Evolutionary conservation across 306 rosid genomes (phyloP).

Genomic region (Sphenostylis stenocarpa): DNA sequence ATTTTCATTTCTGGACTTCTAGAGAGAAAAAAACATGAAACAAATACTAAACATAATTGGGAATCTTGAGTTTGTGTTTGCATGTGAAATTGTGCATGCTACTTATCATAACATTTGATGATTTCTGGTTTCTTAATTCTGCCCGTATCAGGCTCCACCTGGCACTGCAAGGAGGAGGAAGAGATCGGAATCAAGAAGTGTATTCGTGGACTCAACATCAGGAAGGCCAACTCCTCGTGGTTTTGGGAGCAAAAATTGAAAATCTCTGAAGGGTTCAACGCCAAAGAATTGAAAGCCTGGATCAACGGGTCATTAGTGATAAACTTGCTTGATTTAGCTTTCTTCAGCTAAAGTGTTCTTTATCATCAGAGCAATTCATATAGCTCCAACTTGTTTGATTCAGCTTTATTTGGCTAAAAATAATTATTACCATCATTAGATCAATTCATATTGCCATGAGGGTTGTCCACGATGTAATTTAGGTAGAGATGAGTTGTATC

Average conservation of each 20-base stretch:
- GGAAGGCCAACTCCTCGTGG: constrained; percentile 83
- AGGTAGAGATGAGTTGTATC: constrained; percentile 21
- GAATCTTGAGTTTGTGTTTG: constrained; percentile 23
- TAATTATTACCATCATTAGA: constrained; percentile 9
- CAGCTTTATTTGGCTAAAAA: neutral
- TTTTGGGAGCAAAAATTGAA: constrained; percentile 72
- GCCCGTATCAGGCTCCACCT: constrained; percentile 51
- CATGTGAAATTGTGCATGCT: neutral
- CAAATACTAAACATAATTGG: neutral
- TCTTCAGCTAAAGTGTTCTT: neutral
- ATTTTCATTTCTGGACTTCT: neutral
- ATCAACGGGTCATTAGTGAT: constrained; percentile 10
- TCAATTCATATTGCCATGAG: constrained; percentile 25
- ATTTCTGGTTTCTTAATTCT: constrained; percentile 26
- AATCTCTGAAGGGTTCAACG: constrained; percentile 7
- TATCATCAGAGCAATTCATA: constrained; percentile 10
- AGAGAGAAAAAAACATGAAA: neutral
- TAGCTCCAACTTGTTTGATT: constrained; percentile 9
- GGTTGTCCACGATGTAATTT: constrained; percentile 27
- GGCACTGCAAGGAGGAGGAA: constrained; percentile 94
- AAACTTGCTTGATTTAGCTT: constrained; percentile 7
- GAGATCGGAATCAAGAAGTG: constrained; percentile 57
- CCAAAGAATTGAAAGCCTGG: constrained; percentile 23
- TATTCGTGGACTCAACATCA: constrained; percentile 52
- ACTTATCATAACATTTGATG: constrained; percentile 18